These are phyloP conservation scores for Trichoderma koningii DNA, from an alignment of 2,329 filamentous ascomycete genomes.

Conservation along the genomic window DNA sequence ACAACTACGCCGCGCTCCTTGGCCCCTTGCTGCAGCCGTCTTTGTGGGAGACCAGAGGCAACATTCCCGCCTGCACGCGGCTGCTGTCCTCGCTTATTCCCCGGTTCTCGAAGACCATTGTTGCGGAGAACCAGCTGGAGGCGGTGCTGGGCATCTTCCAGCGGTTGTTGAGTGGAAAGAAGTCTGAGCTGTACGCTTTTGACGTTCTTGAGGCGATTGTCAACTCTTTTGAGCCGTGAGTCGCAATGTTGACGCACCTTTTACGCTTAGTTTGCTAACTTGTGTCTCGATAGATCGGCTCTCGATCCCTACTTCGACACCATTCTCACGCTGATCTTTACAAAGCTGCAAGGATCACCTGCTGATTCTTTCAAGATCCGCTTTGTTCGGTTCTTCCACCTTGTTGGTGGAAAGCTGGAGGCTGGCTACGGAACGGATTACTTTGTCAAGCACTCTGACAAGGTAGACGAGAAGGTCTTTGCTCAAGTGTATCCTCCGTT, in stretches of 20 bases:
- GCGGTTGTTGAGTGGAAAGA: slow-evolving; percentile 77
- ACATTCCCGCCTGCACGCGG: slow-evolving; percentile 86
- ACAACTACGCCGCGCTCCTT: slow-evolving; percentile 78
- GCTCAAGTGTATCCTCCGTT: slow-evolving; percentile 82
- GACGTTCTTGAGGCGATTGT: slow-evolving; percentile 85
- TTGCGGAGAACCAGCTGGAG: slow-evolving; percentile 78
- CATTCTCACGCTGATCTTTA: slow-evolving; percentile 81
- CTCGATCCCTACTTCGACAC: slow-evolving; percentile 77
- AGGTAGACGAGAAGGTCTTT: slow-evolving; percentile 78
- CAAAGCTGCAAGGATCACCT: slow-evolving; percentile 66
- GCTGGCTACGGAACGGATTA: slow-evolving; percentile 88
- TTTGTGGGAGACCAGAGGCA: slow-evolving; percentile 90
- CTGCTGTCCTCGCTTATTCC: slow-evolving; percentile 83
- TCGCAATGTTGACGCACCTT: background rate
- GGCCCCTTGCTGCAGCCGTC: slow-evolving; percentile 75
- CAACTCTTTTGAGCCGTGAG: slow-evolving; percentile 70
- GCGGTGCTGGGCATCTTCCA: slow-evolving; percentile 95
- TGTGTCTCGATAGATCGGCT: slow-evolving; percentile 48
- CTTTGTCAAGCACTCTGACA: slow-evolving; percentile 82
- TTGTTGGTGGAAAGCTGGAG: slow-evolving; percentile 76
- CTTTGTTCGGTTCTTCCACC: slow-evolving; percentile 93
- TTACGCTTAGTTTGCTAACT: background rate
- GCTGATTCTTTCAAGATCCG: slow-evolving; percentile 81
- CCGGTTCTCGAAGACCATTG: slow-evolving; percentile 70
- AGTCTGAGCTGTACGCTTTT: slow-evolving; percentile 83